Base-by-base conservation (phyloP, 352 stramenopile genomes). In the Sclerospora graminicola region DNA sequence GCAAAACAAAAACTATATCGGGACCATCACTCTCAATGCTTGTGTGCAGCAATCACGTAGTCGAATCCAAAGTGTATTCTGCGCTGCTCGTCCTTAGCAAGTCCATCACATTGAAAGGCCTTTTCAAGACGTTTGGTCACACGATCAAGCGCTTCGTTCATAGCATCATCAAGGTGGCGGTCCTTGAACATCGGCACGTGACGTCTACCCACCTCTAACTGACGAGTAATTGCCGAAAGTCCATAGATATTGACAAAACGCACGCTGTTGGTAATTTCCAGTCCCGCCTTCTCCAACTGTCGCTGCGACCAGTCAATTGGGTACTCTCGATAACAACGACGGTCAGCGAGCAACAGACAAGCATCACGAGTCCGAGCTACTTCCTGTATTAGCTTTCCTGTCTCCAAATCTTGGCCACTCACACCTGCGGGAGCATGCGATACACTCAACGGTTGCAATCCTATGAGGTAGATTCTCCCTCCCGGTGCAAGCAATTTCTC, bases 311-410 rank as follows among this genome's bases (percentile, higher is more conserved):
- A 96, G 32, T 84, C 66, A 29, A 95, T 56, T 8, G 87, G 87
- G 49, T 91, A 96, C 51, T 96, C 87, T 14, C 87, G 72, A 60
- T 96, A 96, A 47, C 80, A 91, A 37, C 84, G 69, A 48, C 89
- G 72, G 2, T 69, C 73, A 16, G 79, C 84, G 15, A 96, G 57
- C n/a, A 95, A 54, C 40, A 96, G 85, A 62, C 84, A 95, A 5
- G 87, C 84, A 67, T 96, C 84, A 6, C 87, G 66, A 14, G 82
- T 71, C 18, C 77, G 69, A 43, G 69, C 75, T 41, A 86, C 72
- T 51, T 91, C 69, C 37, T 83, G 66, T 6, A 83, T 57, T 18
- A 82, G 40, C 27, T 63, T 63, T 0, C 58, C 52, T 6, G 60
- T 51, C 6, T 50, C 38, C 15, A 85, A 39, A 30, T 79, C 54